Evolutionary conservation across 768 basidiomycete genomes (phyloP), one percentile per base, ranked within the genome.

Genomic region (Paxillus ammoniavirescens): DNA sequence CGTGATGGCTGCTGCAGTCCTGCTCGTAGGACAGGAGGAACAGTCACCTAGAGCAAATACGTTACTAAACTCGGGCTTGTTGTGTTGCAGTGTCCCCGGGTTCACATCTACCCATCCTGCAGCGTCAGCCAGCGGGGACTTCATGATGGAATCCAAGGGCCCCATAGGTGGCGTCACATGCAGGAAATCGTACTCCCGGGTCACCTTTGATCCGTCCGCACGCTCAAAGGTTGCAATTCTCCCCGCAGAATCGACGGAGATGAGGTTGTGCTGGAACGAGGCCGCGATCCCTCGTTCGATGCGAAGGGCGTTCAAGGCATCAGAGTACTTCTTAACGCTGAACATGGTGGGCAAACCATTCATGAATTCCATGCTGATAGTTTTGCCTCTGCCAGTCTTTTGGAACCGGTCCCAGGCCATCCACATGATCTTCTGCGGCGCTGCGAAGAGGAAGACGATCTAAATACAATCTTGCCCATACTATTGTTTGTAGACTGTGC

Each of bases 331-430:
- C 65, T 94, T 93, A 50, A 97, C 95, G 61, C 84, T 82, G 74
- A 99, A 98, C 95, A 99, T 98, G 42, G 88, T 81, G 15, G 93
- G 93, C 89, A 87, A 89, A 56, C 93, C 94, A 30, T 88, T 91
- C 69, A 88, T 88, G 68, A 96, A 96, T 53, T 91, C 82, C 56
- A 89, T 65, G 47, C 82, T 76, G 60, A 89, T 78, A 45, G 80
- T 76, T 46, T 79, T 75, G 14, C 73, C 67, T 17, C 88, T 80
- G 3, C 77, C 76, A 9, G 88, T 87, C 64, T 70, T 77, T 52
- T 79, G 77, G 67, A 80, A 92, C 45, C 84, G 76, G 65, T 94
- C 91, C 90, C 91, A 93, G 43, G 91, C 89, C 89, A 93, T 92
- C 92, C 93, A 96, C 90, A 96, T 93, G 50, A 94, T 89, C 72